Evolutionary conservation across 495 filamentous ascomycete genomes (phyloP).

Genomic region (Aspergillus sclerotiicarbonarius): DNA sequence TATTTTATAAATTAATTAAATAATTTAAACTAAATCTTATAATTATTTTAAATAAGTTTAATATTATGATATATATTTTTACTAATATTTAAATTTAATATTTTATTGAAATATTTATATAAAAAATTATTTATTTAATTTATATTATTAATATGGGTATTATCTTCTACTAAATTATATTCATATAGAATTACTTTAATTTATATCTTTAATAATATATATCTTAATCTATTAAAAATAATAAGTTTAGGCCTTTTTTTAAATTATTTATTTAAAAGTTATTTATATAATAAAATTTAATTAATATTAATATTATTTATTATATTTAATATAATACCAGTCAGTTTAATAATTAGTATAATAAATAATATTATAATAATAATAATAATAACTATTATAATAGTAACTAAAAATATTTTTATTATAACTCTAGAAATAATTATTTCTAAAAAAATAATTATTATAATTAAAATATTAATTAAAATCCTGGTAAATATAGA

Average conservation of each 20-base stretch:
- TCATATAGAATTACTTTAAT: neutral
- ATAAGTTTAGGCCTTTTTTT: neutral
- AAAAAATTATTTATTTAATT: neutral
- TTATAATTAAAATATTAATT: too few relatives aligned
- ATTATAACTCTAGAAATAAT: too few relatives aligned
- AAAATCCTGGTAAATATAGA: too few relatives aligned
- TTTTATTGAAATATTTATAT: neutral
- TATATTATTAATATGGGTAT: neutral
- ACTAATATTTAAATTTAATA: neutral
- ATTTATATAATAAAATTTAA: neutral
- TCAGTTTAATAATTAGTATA: neutral
- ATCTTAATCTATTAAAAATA: neutral
- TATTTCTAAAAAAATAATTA: too few relatives aligned
- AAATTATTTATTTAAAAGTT: neutral
- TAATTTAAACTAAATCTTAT: neutral
- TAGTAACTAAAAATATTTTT: too few relatives aligned
- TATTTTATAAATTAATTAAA: neutral
- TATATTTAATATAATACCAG: neutral
- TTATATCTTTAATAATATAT: neutral
- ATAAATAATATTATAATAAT: neutral
- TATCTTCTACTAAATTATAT: neutral
- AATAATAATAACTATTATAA: too few relatives aligned
- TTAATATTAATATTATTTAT: neutral
- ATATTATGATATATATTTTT: neutral
- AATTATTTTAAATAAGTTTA: neutral